Conservation (phyloP, 768 basidiomycete genomes). For the Mycena maculata region DNA sequence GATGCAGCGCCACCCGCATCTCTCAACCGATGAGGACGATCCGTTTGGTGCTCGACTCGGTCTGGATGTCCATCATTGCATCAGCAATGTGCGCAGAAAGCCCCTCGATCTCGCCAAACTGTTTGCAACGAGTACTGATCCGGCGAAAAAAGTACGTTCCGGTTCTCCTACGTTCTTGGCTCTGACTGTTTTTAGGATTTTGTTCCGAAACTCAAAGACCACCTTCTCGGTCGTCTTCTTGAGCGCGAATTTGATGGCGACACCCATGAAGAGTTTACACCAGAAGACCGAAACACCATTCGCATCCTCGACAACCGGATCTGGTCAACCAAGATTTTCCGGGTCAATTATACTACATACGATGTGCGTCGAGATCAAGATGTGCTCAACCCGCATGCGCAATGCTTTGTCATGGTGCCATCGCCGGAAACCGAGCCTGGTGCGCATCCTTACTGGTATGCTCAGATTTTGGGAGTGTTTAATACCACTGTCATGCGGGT, state of each 20-base stretch:
- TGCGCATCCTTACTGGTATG: slow-evolving; percentile 41
- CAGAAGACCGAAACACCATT: no score
- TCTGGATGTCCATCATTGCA: slow-evolving; percentile 28
- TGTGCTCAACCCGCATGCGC: slow-evolving; percentile 40
- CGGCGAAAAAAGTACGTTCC: slow-evolving; percentile 41
- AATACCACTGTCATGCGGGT: slow-evolving; percentile 34
- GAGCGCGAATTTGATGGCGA: no score
- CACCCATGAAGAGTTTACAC: no score
- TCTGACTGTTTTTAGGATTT: no score
- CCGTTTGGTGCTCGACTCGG: background rate
- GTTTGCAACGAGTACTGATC: slow-evolving; percentile 33
- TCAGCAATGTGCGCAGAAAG: no score
- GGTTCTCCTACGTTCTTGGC: slow-evolving; percentile 42
- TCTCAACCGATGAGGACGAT: slow-evolving; percentile 7
- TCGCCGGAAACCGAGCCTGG: slow-evolving; percentile 28
- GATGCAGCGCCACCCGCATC: no score
- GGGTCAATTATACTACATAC: slow-evolving; percentile 52
- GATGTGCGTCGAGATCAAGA: slow-evolving; percentile 49
- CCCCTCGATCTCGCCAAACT: no score
- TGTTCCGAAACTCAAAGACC: no score
- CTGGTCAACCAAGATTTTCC: slow-evolving; percentile 42
- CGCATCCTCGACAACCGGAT: slow-evolving; percentile 43
- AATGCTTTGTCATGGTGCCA: slow-evolving; percentile 40
- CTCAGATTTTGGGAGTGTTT: slow-evolving; percentile 39
- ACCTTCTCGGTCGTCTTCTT: no score